These are phyloP conservation scores for Rhizophagus clarus DNA, from an alignment of 192 early-diverging fungal genomes.

Conservation along the genomic window DNA sequence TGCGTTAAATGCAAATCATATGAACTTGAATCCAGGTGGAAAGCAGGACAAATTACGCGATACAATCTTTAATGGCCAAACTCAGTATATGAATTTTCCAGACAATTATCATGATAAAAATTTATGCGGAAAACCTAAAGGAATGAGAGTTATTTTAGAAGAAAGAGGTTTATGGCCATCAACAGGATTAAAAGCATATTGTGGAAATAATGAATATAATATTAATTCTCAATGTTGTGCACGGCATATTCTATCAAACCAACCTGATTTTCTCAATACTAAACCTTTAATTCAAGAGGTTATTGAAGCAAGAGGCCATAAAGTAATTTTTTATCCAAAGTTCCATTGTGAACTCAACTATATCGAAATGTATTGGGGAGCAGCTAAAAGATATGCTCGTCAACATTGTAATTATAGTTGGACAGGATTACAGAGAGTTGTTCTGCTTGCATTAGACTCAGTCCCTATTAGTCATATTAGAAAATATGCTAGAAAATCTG, in stretches of 20 bases:
- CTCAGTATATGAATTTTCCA: not conserved
- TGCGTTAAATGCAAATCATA: slow-evolving; percentile 1
- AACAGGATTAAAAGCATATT: not conserved
- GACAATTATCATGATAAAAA: not conserved
- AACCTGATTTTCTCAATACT: slow-evolving; percentile 22
- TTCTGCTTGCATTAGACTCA: slow-evolving; percentile 11
- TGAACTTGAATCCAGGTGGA: not conserved
- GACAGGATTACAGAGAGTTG: not conserved
- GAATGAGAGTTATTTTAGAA: slow-evolving; percentile 4
- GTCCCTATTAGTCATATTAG: not conserved
- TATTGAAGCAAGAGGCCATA: slow-evolving; percentile 22
- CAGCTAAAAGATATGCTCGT: slow-evolving; percentile 19
- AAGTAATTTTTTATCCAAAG: too few species aligned
- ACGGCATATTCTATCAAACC: not conserved
- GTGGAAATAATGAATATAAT: not conserved
- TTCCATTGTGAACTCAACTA: too few species aligned
- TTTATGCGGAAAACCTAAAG: not conserved
- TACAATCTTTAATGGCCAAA: too few species aligned
- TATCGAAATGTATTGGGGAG: not conserved
- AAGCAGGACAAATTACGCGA: slow-evolving; percentile 20
- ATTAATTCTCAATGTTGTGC: not conserved
- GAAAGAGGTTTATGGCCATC: slow-evolving; percentile 3
- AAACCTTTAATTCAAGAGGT: slow-evolving; percentile 27
- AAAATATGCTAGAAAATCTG: too few species aligned
- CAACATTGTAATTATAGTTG: slow-evolving; percentile 22